Base-by-base conservation (phyloP, 1,139 yeast species). In the Sugiyamaella pinicola region DNA sequence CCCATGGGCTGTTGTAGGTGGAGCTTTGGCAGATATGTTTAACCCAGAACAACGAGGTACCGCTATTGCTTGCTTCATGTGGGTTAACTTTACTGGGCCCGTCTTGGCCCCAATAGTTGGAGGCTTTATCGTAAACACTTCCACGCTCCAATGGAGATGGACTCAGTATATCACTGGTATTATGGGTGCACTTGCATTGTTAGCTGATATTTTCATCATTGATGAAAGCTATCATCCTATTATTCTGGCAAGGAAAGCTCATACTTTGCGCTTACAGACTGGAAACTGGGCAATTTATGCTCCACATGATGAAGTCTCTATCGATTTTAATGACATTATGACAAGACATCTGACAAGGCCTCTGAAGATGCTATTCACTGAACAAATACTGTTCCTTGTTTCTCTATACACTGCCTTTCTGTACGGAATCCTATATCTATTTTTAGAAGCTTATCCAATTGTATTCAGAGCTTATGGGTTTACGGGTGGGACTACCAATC, bases 241-340 rank as follows among this genome's bases (percentile, higher is more conserved):
- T 13, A 71, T 79, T 52, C 71, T 80, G 52, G 73, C 68, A 6
- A 54, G 61, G 13, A 77, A 77, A 61, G 84, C 83, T 15, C 74
- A 69, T 55, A 62, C 59, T 18, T 70, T 80, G 74, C 76, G 73
- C 65, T 78, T 77, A 64, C 71, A 79, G 61, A 72, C 75, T 1
- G 74, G 74, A 9, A 82, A 79, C 67, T 87, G 96, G 95, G 89
- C 89, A 41, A 84, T 88, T 52, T 83, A 81, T 65, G 95, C 96
- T 26, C 85, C 95, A 4, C 93, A 85, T 64, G 96, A 89, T 66
- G 86, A 82, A 61, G 78, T 83, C 52, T 76, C 78, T 49, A 72
- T 87, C 45, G 75, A 82, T 31, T 53, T 87, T 46, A 76, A 75
- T 61, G 93, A 85, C 4, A 81, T 88, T 57, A 80, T 77, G 19